A percentile compares a stretch with the other conserved stretches of the same genome.
Evolutionary conservation across 176 grass and related monocot genomes (phyloP).

Genomic region (Oryza officinalis): DNA sequence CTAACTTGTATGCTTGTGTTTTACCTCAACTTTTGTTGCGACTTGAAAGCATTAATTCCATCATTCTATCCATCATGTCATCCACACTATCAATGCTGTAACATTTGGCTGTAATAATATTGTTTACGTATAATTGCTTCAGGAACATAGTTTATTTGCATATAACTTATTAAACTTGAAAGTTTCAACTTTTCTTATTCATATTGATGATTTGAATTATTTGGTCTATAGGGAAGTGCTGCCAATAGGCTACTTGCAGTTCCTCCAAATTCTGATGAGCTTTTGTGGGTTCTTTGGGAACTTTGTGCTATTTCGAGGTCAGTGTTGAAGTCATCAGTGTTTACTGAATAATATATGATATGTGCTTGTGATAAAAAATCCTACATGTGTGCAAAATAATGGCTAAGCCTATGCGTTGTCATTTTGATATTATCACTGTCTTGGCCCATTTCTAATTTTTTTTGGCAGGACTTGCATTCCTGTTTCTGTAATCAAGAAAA

Average conservation of each 20-base stretch:
- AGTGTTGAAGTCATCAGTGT: constrained; percentile 30
- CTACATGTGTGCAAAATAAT: constrained; percentile 30
- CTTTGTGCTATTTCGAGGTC: constrained; percentile 95
- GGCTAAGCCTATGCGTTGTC: neutral
- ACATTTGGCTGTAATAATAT: constrained; percentile 16
- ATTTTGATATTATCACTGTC: constrained; percentile 8
- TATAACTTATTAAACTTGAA: constrained; percentile 21
- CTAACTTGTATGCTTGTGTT: constrained; percentile 19
- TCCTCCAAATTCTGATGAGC: constrained; percentile 75
- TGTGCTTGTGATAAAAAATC: constrained; percentile 3
- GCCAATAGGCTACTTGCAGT: constrained; percentile 72
- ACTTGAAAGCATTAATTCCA: constrained; percentile 13
- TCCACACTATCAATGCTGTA: constrained; percentile 1
- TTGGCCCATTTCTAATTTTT: neutral
- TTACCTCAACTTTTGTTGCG: neutral
- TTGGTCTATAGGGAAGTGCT: constrained; percentile 69
- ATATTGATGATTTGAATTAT: constrained; percentile 28
- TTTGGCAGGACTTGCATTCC: neutral
- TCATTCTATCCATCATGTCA: constrained; percentile 2
- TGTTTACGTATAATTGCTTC: constrained; percentile 10
- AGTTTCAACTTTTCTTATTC: constrained; percentile 12
- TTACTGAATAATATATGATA: constrained; percentile 21
- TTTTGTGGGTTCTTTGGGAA: constrained; percentile 96
- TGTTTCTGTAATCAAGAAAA: constrained; percentile 8
- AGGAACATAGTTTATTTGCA: neutral